Evolutionary conservation across 2,329 filamentous ascomycete species (phyloP), one percentile per base, ranked within the genome.

Genomic region (Colletotrichum tropicicola): DNA sequence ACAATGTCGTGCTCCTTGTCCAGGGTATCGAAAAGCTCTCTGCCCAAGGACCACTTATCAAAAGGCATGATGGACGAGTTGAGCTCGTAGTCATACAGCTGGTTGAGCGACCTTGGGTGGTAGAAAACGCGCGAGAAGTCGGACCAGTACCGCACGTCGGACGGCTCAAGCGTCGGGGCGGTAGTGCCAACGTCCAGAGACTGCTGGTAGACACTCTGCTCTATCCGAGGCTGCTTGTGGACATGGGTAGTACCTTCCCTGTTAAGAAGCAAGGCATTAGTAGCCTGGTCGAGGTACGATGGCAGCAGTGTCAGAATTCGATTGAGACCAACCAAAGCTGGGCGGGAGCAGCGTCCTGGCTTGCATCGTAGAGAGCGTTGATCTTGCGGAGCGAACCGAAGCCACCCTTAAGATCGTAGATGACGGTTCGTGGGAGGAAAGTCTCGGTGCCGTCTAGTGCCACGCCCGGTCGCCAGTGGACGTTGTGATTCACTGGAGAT

Each of bases 61-160:
- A 97, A 97, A 0, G 94, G 93, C 84, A 91, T 90, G 27, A 95
- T 82, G 45, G 87, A 85, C 3, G 93, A 95, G 74, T 92, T 90
- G 35, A 97, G 82, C 74, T 97, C 93, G 73, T 92, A 97, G 73
- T 98, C 93, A 73, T 92, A 92, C 13, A 98, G 83, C 74, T 97
- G 94, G 9, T 97, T 85, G 57, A 97, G 87, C 12, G 94, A 97
- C 58, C 88, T 89, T 8, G 96, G 96, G 74, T 98, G 94, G 75
- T 92, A 98, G 78, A 89, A 99, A n/a, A 96, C 87, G 25, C 93
- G 89, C 70, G 93, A 97, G 78, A 94, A 98, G 77, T 99, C 96
- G 30, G 94, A 97, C 95, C 96, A 99, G 80, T 96, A 98, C 57
- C 93, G 88, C n/a, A 98, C 92, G 10, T 87, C 86, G 6, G 89